phyloP scores from a whole-genome alignment of 352 stramenopile genomes.

The Globisporangium splendens region DNA sequence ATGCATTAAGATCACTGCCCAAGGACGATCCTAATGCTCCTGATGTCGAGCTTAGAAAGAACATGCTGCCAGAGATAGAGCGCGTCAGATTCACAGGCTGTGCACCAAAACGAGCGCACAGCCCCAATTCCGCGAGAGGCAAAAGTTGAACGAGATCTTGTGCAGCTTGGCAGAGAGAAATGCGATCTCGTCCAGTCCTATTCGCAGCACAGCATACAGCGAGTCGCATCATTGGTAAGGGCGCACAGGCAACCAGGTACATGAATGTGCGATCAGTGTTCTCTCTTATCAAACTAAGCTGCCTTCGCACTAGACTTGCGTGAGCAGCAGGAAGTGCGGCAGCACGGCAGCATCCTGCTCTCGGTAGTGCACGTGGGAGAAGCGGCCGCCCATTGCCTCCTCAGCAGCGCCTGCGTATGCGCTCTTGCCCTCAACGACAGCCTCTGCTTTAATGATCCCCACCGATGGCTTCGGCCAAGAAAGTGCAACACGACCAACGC shows the following conservation, averaged over 20 bases:
- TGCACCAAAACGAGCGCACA: conserved; percentile 53
- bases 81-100: conserved; percentile 41
- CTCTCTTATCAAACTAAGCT: too few species aligned
- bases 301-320: conserved; percentile 49
- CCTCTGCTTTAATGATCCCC: too few species aligned
- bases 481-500: too few species aligned
- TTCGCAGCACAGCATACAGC: conserved; percentile 8
- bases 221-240: too few species aligned
- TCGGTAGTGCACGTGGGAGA: conserved; percentile 75
- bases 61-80: conserved; percentile 32
- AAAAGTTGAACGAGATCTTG: conserved; percentile 74
- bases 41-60: conserved; percentile 13
- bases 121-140: conserved; percentile 38
- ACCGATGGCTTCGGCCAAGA: too few species aligned
- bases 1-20: not conserved
- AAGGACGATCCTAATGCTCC: conserved; percentile 1
- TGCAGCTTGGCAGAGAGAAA: conserved; percentile 53
- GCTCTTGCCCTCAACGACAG: too few species aligned
- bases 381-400: conserved; percentile 52
- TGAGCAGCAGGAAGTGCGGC: conserved; percentile 57
- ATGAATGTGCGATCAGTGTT: too few species aligned
- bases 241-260: too few species aligned
- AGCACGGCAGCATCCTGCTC: conserved; percentile 63
- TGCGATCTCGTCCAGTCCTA: conserved; percentile 51
- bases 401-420: not conserved